A percentile compares a stretch with the other conserved stretches of the same genome.
phyloP scores from a whole-genome alignment of 116 monocot species.

The Trichopus zeylanicus region DNA sequence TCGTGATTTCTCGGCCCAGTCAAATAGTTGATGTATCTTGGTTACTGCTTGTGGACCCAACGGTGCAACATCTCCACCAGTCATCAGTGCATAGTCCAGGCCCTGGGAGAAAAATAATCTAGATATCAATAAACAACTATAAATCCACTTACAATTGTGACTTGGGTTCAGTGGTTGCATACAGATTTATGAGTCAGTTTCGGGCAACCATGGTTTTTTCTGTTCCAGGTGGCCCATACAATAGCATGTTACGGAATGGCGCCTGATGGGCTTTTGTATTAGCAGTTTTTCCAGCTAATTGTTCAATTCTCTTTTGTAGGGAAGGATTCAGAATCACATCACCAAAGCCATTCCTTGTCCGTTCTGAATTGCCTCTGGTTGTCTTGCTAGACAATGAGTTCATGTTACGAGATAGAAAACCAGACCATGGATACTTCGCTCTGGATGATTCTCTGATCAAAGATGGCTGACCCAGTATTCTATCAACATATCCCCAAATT shows the following conservation, averaged over 20 bases:
- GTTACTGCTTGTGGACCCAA: conserved; percentile 15
- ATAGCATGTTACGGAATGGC: conserved; percentile 17
- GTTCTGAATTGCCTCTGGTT: not conserved
- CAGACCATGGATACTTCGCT: conserved; percentile 16
- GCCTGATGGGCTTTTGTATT: conserved; percentile 13
- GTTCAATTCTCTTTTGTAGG: conserved; percentile 13
- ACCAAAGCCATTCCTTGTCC: conserved; percentile 11
- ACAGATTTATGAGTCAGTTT: conserved; percentile 14
- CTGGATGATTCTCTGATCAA: conserved; percentile 13
- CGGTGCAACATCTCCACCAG: conserved; percentile 17
- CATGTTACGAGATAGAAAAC: conserved; percentile 2
- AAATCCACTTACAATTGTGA: not conserved
- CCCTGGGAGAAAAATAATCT: conserved; percentile 4
- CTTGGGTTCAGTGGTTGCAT: not conserved
- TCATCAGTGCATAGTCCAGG: conserved; percentile 14
- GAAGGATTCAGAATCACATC: conserved; percentile 17
- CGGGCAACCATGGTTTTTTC: conserved; percentile 14
- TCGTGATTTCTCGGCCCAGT: conserved; percentile 11
- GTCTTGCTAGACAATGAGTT: not conserved
- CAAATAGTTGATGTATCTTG: conserved; percentile 16
- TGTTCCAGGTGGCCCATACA: conserved; percentile 17
- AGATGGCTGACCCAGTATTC: conserved; percentile 15
- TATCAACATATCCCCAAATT: conserved; percentile 14
- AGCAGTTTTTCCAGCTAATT: conserved; percentile 9
- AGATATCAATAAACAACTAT: not conserved